Evolutionary conservation across 768 basidiomycete genomes (phyloP).

Genomic region (Megacollybia marginata): DNA sequence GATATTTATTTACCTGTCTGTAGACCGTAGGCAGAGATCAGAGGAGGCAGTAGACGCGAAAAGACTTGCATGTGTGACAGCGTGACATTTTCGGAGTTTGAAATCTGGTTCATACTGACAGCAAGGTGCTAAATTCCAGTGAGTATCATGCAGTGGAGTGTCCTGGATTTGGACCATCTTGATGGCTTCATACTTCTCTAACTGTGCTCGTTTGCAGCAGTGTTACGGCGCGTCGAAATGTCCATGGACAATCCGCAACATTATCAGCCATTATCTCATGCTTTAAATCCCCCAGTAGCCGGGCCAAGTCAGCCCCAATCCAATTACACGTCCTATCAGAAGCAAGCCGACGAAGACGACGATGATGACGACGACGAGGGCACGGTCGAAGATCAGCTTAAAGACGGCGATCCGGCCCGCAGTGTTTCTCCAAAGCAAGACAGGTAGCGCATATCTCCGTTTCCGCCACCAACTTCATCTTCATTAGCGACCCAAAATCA

Average conservation of each 20-base stretch:
- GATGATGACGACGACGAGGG: constrained; percentile 74
- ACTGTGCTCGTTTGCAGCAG: too few species aligned
- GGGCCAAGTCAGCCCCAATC: background rate
- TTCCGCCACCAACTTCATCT: constrained; percentile 5
- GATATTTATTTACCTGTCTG: constrained; percentile 31
- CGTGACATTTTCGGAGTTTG: background rate
- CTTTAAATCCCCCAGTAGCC: constrained; percentile 49
- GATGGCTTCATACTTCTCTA: too few species aligned
- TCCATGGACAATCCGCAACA: constrained; percentile 49
- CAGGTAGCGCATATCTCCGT: constrained; percentile 14
- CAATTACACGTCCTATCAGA: constrained; percentile 15
- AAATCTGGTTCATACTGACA: too few species aligned
- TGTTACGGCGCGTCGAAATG: too few species aligned
- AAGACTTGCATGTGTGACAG: constrained; percentile 34
- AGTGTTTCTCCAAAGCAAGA: constrained; percentile 27
- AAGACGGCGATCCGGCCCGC: constrained; percentile 36
- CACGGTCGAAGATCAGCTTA: constrained; percentile 62
- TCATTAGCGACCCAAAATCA: background rate
- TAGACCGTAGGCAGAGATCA: constrained; percentile 41
- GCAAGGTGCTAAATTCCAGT: too few species aligned
- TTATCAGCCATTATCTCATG: constrained; percentile 77
- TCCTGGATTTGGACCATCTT: too few species aligned
- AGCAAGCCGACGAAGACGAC: constrained; percentile 53
- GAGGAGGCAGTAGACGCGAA: constrained; percentile 43
- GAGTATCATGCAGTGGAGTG: too few species aligned